Base-by-base conservation (phyloP, 768 basidiomycete genomes). In the Dacryopinax primogenitus region DNA sequence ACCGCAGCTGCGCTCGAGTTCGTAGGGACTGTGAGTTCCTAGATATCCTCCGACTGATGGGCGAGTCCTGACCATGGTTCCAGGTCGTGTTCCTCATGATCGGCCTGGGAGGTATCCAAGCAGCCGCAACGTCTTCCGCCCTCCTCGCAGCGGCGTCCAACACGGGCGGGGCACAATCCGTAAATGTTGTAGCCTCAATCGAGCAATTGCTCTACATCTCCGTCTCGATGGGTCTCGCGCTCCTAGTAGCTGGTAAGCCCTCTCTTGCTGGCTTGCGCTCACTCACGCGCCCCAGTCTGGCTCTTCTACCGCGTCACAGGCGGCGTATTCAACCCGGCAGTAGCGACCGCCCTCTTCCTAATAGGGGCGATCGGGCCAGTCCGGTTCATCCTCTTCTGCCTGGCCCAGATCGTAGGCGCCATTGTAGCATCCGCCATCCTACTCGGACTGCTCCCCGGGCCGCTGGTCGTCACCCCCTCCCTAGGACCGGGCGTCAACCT, bases 61-160 rank as follows among this genome's bases (percentile, higher is more conserved):
- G 18, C 26, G 26, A 9, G 28, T 23, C 33, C 21, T 45, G 26
- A 35, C 6, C 21, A 12, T 12, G 58, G 16, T 67, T 16, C 16
- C 45, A 67, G 66, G 35, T 70, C 44, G 36, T 83, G 65, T 87
- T 88, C 73, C 77, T 87, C 30, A 77, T 84, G n/a, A 77, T 86
- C 41, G 86, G 82, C 11, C 77, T 85, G 1, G 85, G 86, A 1
- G 84, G 84, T 1, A 81, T 84, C 23, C 86, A 88, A 70, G 83
- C 83, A 1, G 77, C 81, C 0, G 74, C 78, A 11, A 65, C 44
- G 28, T 62, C 68, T 3, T 41, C 37, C 1, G 11, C 35, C 4
- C 26, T 45, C 4, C 58, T 63, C n/a, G 18, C 63, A 12, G 62
- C 64, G 21, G 66, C 61, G 72, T 74, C 9, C 79, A 77, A 66